Evolutionary conservation across 129 eudicot species (phyloP).

Genomic region (Tanacetum coccineum): DNA sequence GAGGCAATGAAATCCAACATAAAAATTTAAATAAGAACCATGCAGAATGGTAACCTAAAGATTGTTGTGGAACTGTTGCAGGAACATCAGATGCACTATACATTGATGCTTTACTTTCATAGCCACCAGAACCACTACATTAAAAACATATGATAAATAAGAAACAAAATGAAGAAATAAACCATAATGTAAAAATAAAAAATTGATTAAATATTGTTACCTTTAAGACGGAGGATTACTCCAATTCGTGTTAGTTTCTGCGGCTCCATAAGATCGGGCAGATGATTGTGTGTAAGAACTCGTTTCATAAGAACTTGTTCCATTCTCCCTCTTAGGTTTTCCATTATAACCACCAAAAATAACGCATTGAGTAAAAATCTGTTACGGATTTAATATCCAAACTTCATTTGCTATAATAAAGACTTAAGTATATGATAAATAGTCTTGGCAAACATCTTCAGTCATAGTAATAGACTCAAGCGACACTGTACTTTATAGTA

Average conservation of each 20-base stretch:
- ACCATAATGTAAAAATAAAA: neutral
- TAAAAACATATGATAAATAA: constrained; percentile 4
- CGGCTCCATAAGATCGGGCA: constrained; percentile 33
- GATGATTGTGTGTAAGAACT: constrained; percentile 51
- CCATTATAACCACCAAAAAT: constrained; percentile 49
- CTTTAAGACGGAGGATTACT: constrained; percentile 39
- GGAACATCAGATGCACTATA: constrained; percentile 36
- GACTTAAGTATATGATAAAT: too few relatives aligned
- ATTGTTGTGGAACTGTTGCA: constrained; percentile 39
- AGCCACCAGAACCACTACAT: constrained; percentile 51
- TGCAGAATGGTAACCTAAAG: constrained; percentile 63
- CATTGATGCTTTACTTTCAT: constrained; percentile 45
- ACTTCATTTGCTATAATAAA: too few relatives aligned
- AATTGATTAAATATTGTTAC: constrained; percentile 16
- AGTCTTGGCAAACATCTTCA: too few relatives aligned
- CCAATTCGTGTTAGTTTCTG: constrained; percentile 42
- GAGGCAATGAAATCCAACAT: neutral
- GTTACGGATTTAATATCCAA: too few relatives aligned
- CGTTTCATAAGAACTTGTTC: constrained; percentile 23
- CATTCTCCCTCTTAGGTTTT: constrained; percentile 69
- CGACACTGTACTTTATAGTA: too few relatives aligned
- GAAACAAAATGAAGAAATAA: neutral
- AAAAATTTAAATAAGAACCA: constrained; percentile 33
- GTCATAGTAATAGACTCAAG: too few relatives aligned
- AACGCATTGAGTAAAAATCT: too few relatives aligned